Evolutionary conservation across 176 grass and related monocot genomes (phyloP).

Genomic region (Eremochloa ophiuroides): DNA sequence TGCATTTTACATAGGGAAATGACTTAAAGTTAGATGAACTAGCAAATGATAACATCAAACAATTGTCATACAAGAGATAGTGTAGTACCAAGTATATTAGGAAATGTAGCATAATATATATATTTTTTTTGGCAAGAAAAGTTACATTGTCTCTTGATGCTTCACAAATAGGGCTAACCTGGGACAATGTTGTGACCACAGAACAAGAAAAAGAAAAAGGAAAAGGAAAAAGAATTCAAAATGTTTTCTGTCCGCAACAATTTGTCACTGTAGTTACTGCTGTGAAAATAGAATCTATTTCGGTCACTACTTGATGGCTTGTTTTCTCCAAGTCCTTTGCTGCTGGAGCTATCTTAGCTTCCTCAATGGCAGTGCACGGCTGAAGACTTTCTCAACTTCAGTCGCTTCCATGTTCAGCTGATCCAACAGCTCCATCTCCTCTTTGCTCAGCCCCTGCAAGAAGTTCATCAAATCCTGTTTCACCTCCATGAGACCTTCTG

Average conservation of each 20-base stretch:
- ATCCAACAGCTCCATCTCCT: conserved; percentile 92
- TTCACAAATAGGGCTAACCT: conserved; percentile 23
- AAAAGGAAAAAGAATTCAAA: conserved; percentile 4
- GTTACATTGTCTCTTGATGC: conserved; percentile 1
- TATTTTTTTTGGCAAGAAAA: neutral
- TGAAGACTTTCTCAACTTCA: conserved; percentile 76
- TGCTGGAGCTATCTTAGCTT: conserved; percentile 63
- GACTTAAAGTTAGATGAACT: neutral
- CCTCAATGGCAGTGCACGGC: conserved; percentile 70
- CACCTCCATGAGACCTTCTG: conserved; percentile 62
- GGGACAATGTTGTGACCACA: neutral
- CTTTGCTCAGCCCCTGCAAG: conserved; percentile 68
- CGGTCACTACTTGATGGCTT: neutral
- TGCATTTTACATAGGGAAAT: neutral
- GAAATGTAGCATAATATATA: neutral
- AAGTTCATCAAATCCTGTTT: conserved; percentile 66
- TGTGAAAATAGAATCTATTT: conserved; percentile 19
- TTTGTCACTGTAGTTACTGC: conserved; percentile 24
- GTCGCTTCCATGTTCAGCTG: conserved; percentile 80
- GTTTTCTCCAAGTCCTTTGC: conserved; percentile 8
- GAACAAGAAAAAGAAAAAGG: neutral
- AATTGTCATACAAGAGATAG: neutral
- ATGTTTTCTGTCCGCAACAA: conserved; percentile 21
- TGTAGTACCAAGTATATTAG: neutral
- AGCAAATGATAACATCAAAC: neutral